Evolutionary conservation across 2,329 filamentous ascomycete species (phyloP), one percentile per base, ranked within the genome.

Genomic region (Fusarium praegraminearum): DNA sequence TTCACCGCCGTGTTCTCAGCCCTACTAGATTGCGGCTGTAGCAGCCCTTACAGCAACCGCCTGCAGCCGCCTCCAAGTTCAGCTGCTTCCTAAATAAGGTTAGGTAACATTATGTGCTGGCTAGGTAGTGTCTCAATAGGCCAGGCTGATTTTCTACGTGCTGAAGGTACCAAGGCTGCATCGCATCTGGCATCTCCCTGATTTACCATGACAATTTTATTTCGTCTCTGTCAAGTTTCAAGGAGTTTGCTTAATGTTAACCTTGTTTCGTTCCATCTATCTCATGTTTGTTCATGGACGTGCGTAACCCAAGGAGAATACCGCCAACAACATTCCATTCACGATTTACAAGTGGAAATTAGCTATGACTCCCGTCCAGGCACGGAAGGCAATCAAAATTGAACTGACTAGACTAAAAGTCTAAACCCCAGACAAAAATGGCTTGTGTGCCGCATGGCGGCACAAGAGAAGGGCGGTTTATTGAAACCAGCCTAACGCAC

Each of bases 341-440:
- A 51, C 9, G 28, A 5, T n/a, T 1, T 9, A 6, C 0, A 15
- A 3, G 3, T 7, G 5, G 18, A 16, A 28, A n/a, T 6, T n/a
- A 43, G 4, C 20, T 24, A 13, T 7, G 5, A 24, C 32, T n/a
- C 22, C 15, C 32, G 10, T 20, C 20, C 20, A 10, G 30, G 46
- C 46, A n/a, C 32, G 15, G 24, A n/a, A 13, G 22, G 36, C 5
- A 33, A 20, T 28, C 22, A 20, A 41, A 20, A 20, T 26, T 5
- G 33, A 26, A 40, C 26, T 33, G 3, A 22, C 20, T 22, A 22
- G 3, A 22, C 20, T 22, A 22, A 22, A 22, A 22, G 20, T 22
- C 20, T 22, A 51, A 50, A 51, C 33, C 18, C 24, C 35, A 20
- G 20, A 26, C 18, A 20, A 5, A 9, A 15, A 24, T 30, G 22